These are phyloP conservation scores for Trypanosoma lewisi DNA, from an alignment of 208 protist species.

Conservation along the genomic window DNA sequence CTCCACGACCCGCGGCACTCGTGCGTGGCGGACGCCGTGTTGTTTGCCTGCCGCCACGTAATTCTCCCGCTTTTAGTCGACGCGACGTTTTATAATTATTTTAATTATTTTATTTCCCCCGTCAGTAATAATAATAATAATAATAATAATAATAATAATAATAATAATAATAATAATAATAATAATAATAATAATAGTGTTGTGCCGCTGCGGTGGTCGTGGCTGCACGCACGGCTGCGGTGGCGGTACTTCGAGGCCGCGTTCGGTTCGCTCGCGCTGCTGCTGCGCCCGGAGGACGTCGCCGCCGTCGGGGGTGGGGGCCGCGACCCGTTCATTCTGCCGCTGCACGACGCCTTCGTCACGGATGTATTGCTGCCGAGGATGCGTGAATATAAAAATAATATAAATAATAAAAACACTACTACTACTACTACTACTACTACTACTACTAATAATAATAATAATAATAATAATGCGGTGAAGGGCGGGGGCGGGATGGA, in stretches of 20 bases:
- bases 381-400: slow-evolving; percentile 42
- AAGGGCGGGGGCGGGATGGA: too few species aligned
- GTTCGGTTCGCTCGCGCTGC: slow-evolving; percentile 22
- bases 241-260: slow-evolving; percentile 23
- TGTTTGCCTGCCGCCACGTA: slow-evolving; percentile 16
- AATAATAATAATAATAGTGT: not conserved
- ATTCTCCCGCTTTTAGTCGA: slow-evolving; percentile 22
- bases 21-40: slow-evolving; percentile 18
- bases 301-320: slow-evolving; percentile 14
- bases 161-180: too few species aligned
- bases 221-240: slow-evolving; percentile 11
- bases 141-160: too few species aligned
- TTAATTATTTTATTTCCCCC: too few species aligned
- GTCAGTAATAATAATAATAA: too few species aligned
- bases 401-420: too few species aligned
- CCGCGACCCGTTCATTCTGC: slow-evolving; percentile 34
- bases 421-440: too few species aligned
- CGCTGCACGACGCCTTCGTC: slow-evolving; percentile 47
- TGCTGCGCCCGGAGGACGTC: slow-evolving; percentile 21
- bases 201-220: slow-evolving; percentile 17
- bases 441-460: too few species aligned
- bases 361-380: slow-evolving; percentile 41
- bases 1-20: slow-evolving; percentile 22
- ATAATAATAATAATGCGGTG: too few species aligned
- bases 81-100: too few species aligned